phyloP scores from a whole-genome alignment of 345 rosid genomes.

The Salix suchowensis region DNA sequence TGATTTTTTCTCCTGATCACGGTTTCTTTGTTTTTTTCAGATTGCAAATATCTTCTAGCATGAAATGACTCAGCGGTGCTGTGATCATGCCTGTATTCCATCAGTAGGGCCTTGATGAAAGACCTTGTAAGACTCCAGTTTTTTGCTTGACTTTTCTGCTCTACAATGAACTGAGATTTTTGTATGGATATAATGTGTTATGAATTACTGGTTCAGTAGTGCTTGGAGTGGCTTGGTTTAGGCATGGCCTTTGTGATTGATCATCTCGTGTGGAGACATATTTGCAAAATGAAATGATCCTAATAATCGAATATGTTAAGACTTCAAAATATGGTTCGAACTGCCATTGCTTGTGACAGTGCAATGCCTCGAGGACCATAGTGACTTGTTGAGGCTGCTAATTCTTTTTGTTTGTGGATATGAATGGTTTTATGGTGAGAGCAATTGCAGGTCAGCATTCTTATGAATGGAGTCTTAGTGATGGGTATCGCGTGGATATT shows the following conservation, averaged over 20 bases:
- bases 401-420: slow-evolving; percentile 4
- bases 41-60: neutral
- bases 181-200: neutral
- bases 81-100: neutral
- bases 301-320: neutral
- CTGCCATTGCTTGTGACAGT: slow-evolving; percentile 2
- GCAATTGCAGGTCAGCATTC: slow-evolving; percentile 7
- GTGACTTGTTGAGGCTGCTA: neutral
- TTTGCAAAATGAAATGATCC: neutral
- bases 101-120: neutral
- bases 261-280: neutral
- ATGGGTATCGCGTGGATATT: neutral
- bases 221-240: neutral
- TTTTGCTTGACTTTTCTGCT: neutral
- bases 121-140: slow-evolving; percentile 1
- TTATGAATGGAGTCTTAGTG: neutral
- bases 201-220: neutral
- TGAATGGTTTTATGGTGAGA: slow-evolving; percentile 7
- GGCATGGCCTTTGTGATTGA: neutral
- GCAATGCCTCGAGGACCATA: slow-evolving; percentile 8
- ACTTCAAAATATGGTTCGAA: neutral
- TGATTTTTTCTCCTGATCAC: neutral
- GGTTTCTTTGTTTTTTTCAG: neutral
- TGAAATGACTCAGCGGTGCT: neutral
- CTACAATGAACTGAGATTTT: slow-evolving; percentile 1